Base-by-base conservation (phyloP, 2,329 filamentous ascomycete genomes). In the Aspergillus novoparasiticus region DNA sequence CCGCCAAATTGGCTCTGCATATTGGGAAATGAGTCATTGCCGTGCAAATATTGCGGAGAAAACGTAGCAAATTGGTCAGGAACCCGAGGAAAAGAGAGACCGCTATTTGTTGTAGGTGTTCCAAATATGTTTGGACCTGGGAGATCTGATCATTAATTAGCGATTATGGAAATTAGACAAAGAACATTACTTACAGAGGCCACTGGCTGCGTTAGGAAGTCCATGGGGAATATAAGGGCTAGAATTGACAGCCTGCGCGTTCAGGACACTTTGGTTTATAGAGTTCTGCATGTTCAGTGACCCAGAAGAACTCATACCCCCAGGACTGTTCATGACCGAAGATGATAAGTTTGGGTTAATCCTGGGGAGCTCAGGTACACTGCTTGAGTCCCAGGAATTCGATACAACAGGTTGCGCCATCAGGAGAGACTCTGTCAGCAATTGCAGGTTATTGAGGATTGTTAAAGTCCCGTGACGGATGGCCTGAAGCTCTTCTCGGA, bases 401-500 rank as follows among this genome's bases (percentile, higher is more conserved):
- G 51, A 32, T 19, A 55, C 21, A 21, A 26, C 51, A 23, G 51
- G 53, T 30, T 58, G 59, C 12, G 34, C 45, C 43, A 58, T 58
- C 36, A 43, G 57, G 14, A 51, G 23, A 19, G 46, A 26, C 28
- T 62, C 57, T 30, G 48, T 56, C 28, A 57, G 30, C 32, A 54
- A 30, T 32, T 54, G 58, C 36, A 60, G 36, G 58, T 36, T 53
- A 10, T 48, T 55, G 19, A 63, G 45, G 46, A 60, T 61, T 9
- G 34, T 56, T 11, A 50, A 16, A 21, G 61, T 56, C 32, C 48
- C 62, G 32, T 64, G 26, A 16, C 58, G 53, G 56, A 64, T 61
- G 34, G 50, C 23, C 30, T 59, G 59, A 16, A 64, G 59, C 46
- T 64, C 62, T 50, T 54, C 41, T 34, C 55, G 48, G n/a, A 64